phyloP scores from a whole-genome alignment of 441 rosid species.

The Gossypium davidsonii region DNA sequence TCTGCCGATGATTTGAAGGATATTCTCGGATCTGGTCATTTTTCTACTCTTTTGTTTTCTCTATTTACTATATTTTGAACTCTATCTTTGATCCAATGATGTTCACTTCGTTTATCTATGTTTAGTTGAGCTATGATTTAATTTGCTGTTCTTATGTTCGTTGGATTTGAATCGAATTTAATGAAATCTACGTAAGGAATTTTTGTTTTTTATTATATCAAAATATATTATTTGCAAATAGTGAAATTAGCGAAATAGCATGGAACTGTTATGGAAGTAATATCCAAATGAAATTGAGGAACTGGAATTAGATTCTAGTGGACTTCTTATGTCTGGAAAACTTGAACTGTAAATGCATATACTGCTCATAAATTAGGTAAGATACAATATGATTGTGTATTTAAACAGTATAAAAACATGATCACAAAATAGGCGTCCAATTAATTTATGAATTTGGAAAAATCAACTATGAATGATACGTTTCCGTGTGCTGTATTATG shows the following conservation, averaged over 20 bases:
- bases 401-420: not conserved
- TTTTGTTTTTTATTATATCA: not conserved
- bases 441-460: not conserved
- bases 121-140: not conserved
- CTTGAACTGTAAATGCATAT: not conserved
- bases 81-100: not conserved
- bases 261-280: no score
- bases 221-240: not conserved
- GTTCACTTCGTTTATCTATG: not conserved
- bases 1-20: constrained; percentile 58
- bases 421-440: not conserved
- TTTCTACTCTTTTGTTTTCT: not conserved
- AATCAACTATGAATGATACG: not conserved
- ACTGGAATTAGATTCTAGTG: not conserved
- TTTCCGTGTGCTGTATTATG: not conserved
- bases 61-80: not conserved
- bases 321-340: not conserved
- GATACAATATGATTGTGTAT: not conserved
- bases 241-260: not conserved
- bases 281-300: not conserved
- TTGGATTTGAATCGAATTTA: not conserved
- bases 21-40: constrained; percentile 60
- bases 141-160: not conserved
- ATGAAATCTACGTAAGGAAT: not conserved
- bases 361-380: not conserved